phyloP scores from a whole-genome alignment of 148 eudicot genomes.

The Diospyros kaki region DNA sequence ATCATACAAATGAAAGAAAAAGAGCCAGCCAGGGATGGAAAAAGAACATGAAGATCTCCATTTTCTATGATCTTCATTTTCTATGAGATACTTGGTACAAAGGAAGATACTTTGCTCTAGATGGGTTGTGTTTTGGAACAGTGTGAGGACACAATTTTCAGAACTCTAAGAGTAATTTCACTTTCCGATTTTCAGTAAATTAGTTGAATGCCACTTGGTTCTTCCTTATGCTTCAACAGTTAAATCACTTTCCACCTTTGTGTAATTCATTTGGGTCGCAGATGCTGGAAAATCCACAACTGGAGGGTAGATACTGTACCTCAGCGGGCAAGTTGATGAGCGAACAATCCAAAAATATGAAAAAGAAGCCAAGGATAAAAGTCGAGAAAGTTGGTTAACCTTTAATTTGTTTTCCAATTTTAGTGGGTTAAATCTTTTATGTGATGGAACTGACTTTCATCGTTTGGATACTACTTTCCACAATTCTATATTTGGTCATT shows the following conservation, averaged over 20 bases:
- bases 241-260: not conserved
- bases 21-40: too few relatives aligned
- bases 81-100: too few relatives aligned
- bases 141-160: too few relatives aligned
- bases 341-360: conserved; percentile 94
- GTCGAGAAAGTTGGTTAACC: conserved; percentile 92
- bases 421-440: not conserved
- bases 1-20: too few relatives aligned
- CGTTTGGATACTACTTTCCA: not conserved
- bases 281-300: conserved; percentile 98
- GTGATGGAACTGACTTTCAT: not conserved
- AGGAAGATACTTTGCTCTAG: too few relatives aligned
- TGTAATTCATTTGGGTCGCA: conserved; percentile 19
- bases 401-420: not conserved
- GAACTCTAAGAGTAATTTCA: not conserved
- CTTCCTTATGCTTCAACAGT: not conserved
- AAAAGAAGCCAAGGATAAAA: conserved; percentile 96
- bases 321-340: conserved; percentile 95
- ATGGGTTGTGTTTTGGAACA: too few relatives aligned
- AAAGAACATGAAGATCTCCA: too few relatives aligned
- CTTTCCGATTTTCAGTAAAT: not conserved
- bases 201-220: not conserved
- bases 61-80: too few relatives aligned
- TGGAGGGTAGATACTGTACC: conserved; percentile 87
- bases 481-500: not conserved